Base-by-base conservation (phyloP, 805 yeast genomes). In the Yamadazyma nakazawae region DNA sequence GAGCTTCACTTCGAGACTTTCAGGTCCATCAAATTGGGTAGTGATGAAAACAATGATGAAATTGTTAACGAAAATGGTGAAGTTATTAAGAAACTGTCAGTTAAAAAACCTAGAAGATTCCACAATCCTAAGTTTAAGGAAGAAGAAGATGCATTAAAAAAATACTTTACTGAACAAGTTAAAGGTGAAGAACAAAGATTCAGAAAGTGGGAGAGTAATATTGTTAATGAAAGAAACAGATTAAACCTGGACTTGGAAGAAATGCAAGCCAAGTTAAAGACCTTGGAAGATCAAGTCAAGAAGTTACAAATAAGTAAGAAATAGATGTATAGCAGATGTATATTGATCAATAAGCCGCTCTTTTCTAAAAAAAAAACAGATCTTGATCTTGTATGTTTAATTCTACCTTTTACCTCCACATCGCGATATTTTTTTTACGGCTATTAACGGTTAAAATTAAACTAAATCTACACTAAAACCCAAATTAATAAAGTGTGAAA, bases 131-230 rank as follows among this genome's bases (percentile, higher is more conserved):
- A 88, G 69, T 94, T 87, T 74, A 85, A 90, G 67, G 97, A 94
- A 68, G 98, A 92, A 67, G 99, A 94, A 69, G 94, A 88, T 65
- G 85, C 91, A 30, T 77, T 94, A 63, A 89, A 94, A 79, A 85
- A 87, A 70, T 87, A 87, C 67, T 94, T 94, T 71, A 92, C 98
- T 9, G 97, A 91, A 67, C 97, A 94, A 74, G 76, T 94, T 50
- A 91, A 92, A 72, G 87, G 87, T 40, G 99, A 94, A 72, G 99
- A 94, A 62, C 95, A 89, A 61, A 81, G 99, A 63, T 94, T 94
- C 69, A 88, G 95, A 75, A 96, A 92, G 75, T 94, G 99, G 99
- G 97, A 91, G 72, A 88, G 90, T 58, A 92, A 94, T 64, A 88
- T 94, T 57, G 94, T 90, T 56, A 89, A 88, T 57, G 97, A 94